phyloP scores from a whole-genome alignment of 192 early-diverging fungal species.

The Backusella psychrophila region DNA sequence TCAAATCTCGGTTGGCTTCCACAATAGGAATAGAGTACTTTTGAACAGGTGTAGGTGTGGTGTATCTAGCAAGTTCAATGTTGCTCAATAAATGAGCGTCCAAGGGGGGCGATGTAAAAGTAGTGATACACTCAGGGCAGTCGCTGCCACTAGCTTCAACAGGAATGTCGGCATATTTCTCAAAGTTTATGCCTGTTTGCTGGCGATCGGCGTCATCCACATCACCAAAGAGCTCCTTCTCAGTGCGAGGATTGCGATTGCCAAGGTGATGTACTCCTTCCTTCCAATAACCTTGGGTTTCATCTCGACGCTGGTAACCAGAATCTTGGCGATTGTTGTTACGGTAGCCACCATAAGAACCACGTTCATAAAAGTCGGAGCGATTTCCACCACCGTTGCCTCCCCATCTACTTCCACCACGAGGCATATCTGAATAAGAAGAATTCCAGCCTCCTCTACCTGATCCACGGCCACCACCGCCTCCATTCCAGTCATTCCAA shows the following conservation, averaged over 20 bases:
- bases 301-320: constrained; percentile 39
- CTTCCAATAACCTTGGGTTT: constrained; percentile 60
- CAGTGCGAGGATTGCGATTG: constrained; percentile 72
- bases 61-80: constrained; percentile 86
- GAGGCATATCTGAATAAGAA: constrained; percentile 26
- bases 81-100: constrained; percentile 88
- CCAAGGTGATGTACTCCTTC: constrained; percentile 81
- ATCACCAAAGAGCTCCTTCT: constrained; percentile 74
- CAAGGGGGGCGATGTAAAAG: constrained; percentile 61
- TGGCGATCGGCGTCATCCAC: constrained; percentile 74
- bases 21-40: constrained; percentile 90
- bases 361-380: constrained; percentile 41
- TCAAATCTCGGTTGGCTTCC: constrained; percentile 82
- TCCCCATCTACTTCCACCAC: constrained; percentile 25
- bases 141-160: constrained; percentile 83
- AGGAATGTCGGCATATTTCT: constrained; percentile 98
- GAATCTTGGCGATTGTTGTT: constrained; percentile 40
- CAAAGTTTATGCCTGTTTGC: constrained; percentile 97
- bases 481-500: constrained; percentile 35
- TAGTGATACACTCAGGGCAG: constrained; percentile 61
- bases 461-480: constrained; percentile 1
- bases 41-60: constrained; percentile 96
- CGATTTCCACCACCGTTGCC: constrained; percentile 34
- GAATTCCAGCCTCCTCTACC: constrained; percentile 15
- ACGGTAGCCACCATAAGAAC: constrained; percentile 38